These are phyloP conservation scores for Paecilomyces dactylethromorphus DNA, from an alignment of 2,329 filamentous ascomycete species.

Conservation along the genomic window DNA sequence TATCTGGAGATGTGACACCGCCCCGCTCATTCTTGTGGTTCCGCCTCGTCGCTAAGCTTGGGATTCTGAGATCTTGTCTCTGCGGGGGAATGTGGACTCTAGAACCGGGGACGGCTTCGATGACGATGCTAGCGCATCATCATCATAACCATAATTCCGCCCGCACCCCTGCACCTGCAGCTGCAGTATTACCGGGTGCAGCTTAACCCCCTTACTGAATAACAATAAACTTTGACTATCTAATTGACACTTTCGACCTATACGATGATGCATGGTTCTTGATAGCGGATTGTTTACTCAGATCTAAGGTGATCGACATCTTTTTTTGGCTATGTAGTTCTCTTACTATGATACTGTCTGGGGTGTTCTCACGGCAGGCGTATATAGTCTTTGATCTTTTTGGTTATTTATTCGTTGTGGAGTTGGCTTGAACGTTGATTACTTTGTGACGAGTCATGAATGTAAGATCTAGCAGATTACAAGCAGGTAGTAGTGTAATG, in stretches of 20 bases:
- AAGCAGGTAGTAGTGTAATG: neutral
- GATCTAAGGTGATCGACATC: neutral
- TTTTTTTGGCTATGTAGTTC: neutral
- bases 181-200: neutral
- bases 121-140: slow-evolving; percentile 1
- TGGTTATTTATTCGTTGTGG: neutral
- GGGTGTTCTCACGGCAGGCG: neutral
- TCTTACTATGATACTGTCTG: neutral
- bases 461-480: neutral
- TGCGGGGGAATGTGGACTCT: slow-evolving; percentile 36
- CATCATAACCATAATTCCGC: neutral
- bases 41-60: slow-evolving; percentile 31
- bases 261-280: neutral
- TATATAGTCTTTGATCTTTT: neutral
- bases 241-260: neutral
- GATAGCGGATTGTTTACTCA: neutral
- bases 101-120: slow-evolving; percentile 16
- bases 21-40: slow-evolving; percentile 29
- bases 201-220: neutral
- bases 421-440: neutral
- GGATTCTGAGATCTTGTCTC: slow-evolving; percentile 30
- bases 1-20: slow-evolving; percentile 57
- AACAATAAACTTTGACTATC: neutral
- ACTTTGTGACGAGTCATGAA: neutral
- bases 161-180: slow-evolving; percentile 9